Evolutionary conservation across 2,329 filamentous ascomycete species (phyloP).

Genomic region (Furcasterigmium furcatum): DNA sequence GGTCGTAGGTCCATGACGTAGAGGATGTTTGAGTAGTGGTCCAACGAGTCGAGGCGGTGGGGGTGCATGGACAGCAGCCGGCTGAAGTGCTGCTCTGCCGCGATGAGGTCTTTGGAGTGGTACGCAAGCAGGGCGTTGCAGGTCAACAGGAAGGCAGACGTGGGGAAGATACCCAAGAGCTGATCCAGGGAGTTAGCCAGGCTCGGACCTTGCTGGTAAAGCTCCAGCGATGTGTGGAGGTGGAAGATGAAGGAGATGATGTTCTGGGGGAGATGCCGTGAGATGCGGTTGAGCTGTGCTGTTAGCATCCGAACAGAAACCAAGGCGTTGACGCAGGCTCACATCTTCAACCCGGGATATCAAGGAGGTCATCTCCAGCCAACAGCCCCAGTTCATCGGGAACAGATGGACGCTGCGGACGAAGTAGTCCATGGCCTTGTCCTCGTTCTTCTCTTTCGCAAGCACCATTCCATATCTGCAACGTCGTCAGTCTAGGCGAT

Average conservation of each 20-base stretch:
- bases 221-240: constrained; percentile 83
- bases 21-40: constrained; percentile 96
- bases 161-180: constrained; percentile 80
- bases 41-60: constrained; percentile 79
- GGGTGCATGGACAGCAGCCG: constrained; percentile 74
- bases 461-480: constrained; percentile 80
- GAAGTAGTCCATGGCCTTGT: constrained; percentile 81
- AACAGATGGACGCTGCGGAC: constrained; percentile 83
- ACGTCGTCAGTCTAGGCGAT: constrained; percentile 8
- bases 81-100: constrained; percentile 66
- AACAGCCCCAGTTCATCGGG: constrained; percentile 96
- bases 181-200: constrained; percentile 74
- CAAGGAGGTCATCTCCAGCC: constrained; percentile 85
- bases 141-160: constrained; percentile 84
- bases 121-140: constrained; percentile 87
- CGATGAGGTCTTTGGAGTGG: constrained; percentile 78
- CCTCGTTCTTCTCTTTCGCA: constrained; percentile 86
- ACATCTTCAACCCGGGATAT: constrained; percentile 80
- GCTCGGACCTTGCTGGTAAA: constrained; percentile 79
- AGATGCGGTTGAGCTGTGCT: constrained; percentile 65
- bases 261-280: constrained; percentile 76
- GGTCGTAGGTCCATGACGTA: constrained; percentile 88
- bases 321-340: constrained; percentile 27
- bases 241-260: constrained; percentile 95
- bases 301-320: background rate